Evolutionary conservation across 148 eudicot species (phyloP), one percentile per base, ranked within the genome.

Genomic region (Spergularia marina): DNA sequence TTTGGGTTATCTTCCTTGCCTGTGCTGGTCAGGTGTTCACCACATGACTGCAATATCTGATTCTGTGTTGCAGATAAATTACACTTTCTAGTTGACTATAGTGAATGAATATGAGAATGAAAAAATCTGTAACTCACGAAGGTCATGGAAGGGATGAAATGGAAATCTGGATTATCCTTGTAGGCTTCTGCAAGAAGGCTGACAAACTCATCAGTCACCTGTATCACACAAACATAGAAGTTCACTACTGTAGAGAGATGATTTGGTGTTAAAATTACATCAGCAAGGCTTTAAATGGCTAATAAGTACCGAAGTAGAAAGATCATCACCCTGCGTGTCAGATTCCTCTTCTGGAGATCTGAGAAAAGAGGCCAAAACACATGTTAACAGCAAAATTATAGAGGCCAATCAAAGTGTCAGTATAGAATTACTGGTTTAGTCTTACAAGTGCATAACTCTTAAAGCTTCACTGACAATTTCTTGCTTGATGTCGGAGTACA

Each of bases 11-110:
- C 36, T 21, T 23, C 55, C 56, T 12, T 51, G 47, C 21, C 67
- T 55, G 58, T 49, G 16, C 66, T 16, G 9, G 12, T 52, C 62
- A 79, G 69, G 44, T 36, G 34, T 55, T 67, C 60, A 53, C 70
- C 65, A 61, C 49, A 40, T 59, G 17, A 40, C 47, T 41, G 62
- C 49, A 41, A 60, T 74, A 53, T 66, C 54, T 73, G 61, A 52
- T 79, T 74, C 49, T 68, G 81, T 69, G 71, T 41, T 55, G 65
- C 65, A 78, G 66, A 71, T 21, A 77, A 47, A 20, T 18, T 17
- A 53, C 54, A 41, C 14, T 67, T 47, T 64, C 69, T 9, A 10
- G 36, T 53, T 53, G 5, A 16, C 40, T 63, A n/a, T 11, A 56
- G 12, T 51, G 54, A 18, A 40, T 20, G 15, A 40, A 53, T 6